Evolutionary conservation across 169 alveolate genomes (phyloP).

Genomic region (Sarcocystis neurona): DNA sequence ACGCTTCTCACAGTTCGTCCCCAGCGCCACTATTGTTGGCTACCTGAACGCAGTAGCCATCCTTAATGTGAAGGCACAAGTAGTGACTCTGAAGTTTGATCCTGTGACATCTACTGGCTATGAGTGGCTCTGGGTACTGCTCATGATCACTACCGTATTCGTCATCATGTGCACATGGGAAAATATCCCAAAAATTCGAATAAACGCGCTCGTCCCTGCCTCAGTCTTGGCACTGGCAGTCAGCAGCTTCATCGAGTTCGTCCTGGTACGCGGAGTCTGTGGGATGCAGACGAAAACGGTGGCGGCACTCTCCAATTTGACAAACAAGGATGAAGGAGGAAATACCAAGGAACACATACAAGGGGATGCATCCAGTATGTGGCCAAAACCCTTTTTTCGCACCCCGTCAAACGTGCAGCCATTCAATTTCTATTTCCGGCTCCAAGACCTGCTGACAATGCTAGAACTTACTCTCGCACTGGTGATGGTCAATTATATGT

Average conservation of each 20-base stretch:
- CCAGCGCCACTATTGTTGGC: slow-evolving; percentile 46
- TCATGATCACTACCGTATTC: slow-evolving; percentile 4
- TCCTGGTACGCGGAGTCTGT: background rate
- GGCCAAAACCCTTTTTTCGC: slow-evolving; percentile 23
- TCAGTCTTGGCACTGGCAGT: slow-evolving; percentile 42
- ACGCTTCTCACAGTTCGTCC: slow-evolving; percentile 21
- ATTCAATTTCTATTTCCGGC: background rate
- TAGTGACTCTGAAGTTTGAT: slow-evolving; percentile 33
- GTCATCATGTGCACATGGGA: slow-evolving; percentile 45
- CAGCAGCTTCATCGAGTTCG: slow-evolving; percentile 35
- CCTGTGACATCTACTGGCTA: slow-evolving; percentile 50
- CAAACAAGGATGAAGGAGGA: background rate
- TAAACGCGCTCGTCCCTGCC: slow-evolving; percentile 18
- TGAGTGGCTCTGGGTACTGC: slow-evolving; percentile 43
- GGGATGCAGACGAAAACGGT: slow-evolving; percentile 32
- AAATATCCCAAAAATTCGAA: background rate
- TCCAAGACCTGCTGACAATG: background rate
- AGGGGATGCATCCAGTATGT: too few species aligned
- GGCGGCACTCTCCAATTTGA: slow-evolving; percentile 11
- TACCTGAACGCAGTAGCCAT: slow-evolving; percentile 49
- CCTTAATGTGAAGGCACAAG: slow-evolving; percentile 40
- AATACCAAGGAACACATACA: too few species aligned
- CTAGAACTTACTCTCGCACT: slow-evolving; percentile 36
- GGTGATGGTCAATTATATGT: slow-evolving; percentile 31
- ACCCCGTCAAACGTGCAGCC: slow-evolving; percentile 16